Conservation (phyloP, 345 rosid genomes). For the Brassica cretica region DNA sequence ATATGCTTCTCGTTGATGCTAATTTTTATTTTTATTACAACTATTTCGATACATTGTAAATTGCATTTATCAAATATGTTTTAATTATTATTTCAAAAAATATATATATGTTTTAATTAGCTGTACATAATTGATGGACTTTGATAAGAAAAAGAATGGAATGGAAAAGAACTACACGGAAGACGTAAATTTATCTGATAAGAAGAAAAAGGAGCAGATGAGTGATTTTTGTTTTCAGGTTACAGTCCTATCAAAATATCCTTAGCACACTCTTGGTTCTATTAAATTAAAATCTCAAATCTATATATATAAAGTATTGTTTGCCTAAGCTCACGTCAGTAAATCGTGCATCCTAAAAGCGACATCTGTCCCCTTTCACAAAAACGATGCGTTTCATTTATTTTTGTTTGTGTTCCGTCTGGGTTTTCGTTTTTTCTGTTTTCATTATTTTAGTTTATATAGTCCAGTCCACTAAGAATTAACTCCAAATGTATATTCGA, state of each 20-base stretch:
- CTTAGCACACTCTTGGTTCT: neutral
- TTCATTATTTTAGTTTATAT: too few relatives aligned
- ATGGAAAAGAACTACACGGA: neutral
- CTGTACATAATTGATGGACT: neutral
- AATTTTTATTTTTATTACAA: neutral
- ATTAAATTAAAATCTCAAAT: neutral
- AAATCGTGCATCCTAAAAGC: too few relatives aligned
- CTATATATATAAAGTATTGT: too few relatives aligned
- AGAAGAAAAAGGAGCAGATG: neutral
- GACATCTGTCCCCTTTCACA: too few relatives aligned
- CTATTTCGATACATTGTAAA: neutral
- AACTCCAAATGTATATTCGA: too few relatives aligned
- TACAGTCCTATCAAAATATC: slow-evolving; percentile 1
- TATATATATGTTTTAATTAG: neutral
- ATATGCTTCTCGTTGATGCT: too few relatives aligned
- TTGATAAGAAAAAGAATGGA: neutral
- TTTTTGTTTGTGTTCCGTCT: too few relatives aligned
- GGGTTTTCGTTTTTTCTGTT: too few relatives aligned
- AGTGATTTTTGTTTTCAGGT: neutral
- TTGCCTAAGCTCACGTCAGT: too few relatives aligned
- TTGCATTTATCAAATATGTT: neutral
- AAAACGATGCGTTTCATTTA: too few relatives aligned
- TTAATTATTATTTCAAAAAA: too few relatives aligned
- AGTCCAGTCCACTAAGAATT: too few relatives aligned
- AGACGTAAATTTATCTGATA: neutral